A percentile compares a stretch with the other conserved stretches of the same genome.
Conservation (phyloP, 2,329 filamentous ascomycete genomes). For the Niveomyces coronatus region DNA sequence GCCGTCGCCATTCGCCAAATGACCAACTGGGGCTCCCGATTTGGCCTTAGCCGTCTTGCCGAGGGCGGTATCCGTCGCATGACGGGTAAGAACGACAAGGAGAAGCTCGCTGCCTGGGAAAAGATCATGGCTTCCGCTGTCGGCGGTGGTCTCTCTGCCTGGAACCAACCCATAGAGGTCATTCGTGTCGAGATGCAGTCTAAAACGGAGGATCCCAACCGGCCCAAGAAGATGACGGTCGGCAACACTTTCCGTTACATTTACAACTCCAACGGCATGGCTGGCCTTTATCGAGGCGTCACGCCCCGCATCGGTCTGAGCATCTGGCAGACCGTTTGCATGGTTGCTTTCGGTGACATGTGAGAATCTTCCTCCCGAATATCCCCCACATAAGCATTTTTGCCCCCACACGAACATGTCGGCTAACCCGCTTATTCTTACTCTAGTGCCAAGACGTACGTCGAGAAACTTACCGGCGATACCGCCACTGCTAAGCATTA, state of each 20-base stretch:
- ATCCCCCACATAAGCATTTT: not conserved
- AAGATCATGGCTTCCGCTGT: conserved; percentile 81
- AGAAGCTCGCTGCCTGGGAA: conserved; percentile 70
- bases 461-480: conserved; percentile 57
- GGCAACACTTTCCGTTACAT: conserved; percentile 81
- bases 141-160: conserved; percentile 89
- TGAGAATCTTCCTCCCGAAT: conserved; percentile 39
- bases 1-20: conserved; percentile 97
- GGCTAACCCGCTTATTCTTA: conserved; percentile 5
- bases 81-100: conserved; percentile 67
- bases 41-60: conserved; percentile 84
- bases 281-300: conserved; percentile 92
- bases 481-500: conserved; percentile 58
- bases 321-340: conserved; percentile 99
- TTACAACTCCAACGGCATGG: conserved; percentile 77
- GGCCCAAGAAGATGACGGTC: conserved; percentile 98
- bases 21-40: conserved; percentile 97
- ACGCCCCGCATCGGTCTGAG: conserved; percentile 87
- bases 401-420: not conserved
- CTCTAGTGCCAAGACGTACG: conserved; percentile 52
- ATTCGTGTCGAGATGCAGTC: conserved; percentile 99
- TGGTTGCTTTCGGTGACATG: conserved; percentile 98
- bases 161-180: conserved; percentile 99
- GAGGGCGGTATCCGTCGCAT: conserved; percentile 75
- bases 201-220: conserved; percentile 95